Evolutionary conservation across 768 basidiomycete species (phyloP), one percentile per base, ranked within the genome.

Genomic region (Tylopilus plumbeoviolaceoides): DNA sequence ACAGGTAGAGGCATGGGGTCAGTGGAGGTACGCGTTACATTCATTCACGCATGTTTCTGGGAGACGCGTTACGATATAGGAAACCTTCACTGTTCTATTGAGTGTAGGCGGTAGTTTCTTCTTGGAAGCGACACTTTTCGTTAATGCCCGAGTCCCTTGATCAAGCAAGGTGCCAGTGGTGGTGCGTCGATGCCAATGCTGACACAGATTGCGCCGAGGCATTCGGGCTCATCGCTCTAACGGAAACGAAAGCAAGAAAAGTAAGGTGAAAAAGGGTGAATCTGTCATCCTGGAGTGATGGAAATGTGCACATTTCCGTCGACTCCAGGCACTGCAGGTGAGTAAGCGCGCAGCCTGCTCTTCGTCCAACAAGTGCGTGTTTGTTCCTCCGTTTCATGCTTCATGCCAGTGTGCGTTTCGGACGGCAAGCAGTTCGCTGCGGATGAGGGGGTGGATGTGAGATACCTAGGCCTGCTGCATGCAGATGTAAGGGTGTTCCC

Each of bases 1-100:
- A 63, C 79, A 84, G 50, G 92, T 89, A 6, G 92, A 94, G 66
- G 71, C 84, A 7, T 95, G 94, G 91, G 10, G 84, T 87, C 6
- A 85, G 87, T 11, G 83, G 85, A 66, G 82, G 89, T 86, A 56
- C 58, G 78, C 65, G 30, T 21, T 52, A 28, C 44, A 23, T 56
- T 54, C 48, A 23, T 53, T 51, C 45, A 12, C 46, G 33, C 47
- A 54, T 54, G 17, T 47, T 41, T 42, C 27, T 59, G 59, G 20
- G 56, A 30, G 6, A 20, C 39, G 40, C 48, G 25, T 38, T 33
- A 53, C 30, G 25, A 38, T 28, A 30, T 55, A 86, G 87, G 87
- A 15, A 85, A 20, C 89, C 47, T 66, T 87, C 53, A 92, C 88
- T 7, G 76, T 91, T 67, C 84, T 94, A 1, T 90, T 66, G 84